Evolutionary conservation across 2,329 filamentous ascomycete species (phyloP).

Genomic region (Macroventuria anomochaeta): DNA sequence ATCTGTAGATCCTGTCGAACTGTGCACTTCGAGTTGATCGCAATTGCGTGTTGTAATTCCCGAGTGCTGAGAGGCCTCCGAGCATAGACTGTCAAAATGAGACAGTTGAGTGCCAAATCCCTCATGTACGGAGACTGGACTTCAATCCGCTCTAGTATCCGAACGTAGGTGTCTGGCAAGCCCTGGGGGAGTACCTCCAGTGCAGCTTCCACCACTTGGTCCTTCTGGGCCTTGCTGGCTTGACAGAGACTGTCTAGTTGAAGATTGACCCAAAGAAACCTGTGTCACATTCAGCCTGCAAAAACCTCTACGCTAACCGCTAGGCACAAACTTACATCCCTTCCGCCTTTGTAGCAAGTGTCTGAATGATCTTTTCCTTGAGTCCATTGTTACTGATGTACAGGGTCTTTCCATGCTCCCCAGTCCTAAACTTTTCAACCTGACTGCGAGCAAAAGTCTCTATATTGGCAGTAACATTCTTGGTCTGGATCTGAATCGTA

Average conservation of each 20-base stretch:
- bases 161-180: constrained; percentile 25
- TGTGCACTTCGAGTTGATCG: constrained; percentile 6
- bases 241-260: constrained; percentile 26
- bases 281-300: constrained; percentile 10
- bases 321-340: constrained; percentile 26
- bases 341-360: constrained; percentile 25
- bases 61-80: constrained; percentile 18
- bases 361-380: constrained; percentile 21
- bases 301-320: neutral
- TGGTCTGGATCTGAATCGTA: constrained; percentile 23
- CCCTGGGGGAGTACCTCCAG: constrained; percentile 20
- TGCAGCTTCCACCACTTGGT: constrained; percentile 19
- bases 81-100: constrained; percentile 27
- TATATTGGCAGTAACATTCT: constrained; percentile 27
- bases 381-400: constrained; percentile 21
- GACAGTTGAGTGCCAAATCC: constrained; percentile 23
- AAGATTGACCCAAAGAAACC: constrained; percentile 34
- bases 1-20: constrained; percentile 7
- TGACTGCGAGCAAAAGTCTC: constrained; percentile 18
- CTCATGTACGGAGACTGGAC: constrained; percentile 21
- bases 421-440: constrained; percentile 22
- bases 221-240: constrained; percentile 21
- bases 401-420: constrained; percentile 23
- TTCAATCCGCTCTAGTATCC: constrained; percentile 29
- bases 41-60: constrained; percentile 25